Evolutionary conservation across 352 stramenopile species (phyloP).

Genomic region (Elongisporangium senticosum): DNA sequence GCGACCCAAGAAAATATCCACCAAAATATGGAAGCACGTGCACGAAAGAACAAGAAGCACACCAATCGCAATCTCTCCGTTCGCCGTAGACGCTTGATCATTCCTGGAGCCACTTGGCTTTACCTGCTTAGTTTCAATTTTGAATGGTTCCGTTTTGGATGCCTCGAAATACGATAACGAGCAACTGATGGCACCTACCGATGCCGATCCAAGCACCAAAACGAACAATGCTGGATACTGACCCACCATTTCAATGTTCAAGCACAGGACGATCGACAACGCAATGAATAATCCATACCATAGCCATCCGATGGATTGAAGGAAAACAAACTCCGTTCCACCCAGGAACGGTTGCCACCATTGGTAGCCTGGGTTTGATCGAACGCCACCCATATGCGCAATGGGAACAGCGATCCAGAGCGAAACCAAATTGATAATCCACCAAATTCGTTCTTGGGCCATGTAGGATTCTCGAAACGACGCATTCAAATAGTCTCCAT

Average conservation of each 20-base stretch:
- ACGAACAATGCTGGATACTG: conserved; percentile 19
- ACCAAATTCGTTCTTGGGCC: conserved; percentile 32
- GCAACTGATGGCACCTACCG: conserved; percentile 18
- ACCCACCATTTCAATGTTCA: conserved; percentile 29
- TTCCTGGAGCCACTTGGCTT: neutral
- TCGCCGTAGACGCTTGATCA: neutral
- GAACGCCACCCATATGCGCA: conserved; percentile 30
- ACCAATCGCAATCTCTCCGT: conserved; percentile 33
- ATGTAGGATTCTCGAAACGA: conserved; percentile 8
- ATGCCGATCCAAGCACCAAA: conserved; percentile 25
- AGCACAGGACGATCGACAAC: conserved; percentile 25
- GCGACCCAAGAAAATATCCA: conserved; percentile 28
- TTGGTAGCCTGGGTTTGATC: conserved; percentile 16
- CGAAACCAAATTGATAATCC: conserved; percentile 25
- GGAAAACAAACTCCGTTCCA: conserved; percentile 53
- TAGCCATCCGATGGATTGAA: conserved; percentile 53
- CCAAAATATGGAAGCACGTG: conserved; percentile 27
- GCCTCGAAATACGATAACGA: conserved; percentile 34
- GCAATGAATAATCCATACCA: conserved; percentile 51
- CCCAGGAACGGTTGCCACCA: conserved; percentile 55
- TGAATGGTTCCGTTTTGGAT: too few relatives aligned
- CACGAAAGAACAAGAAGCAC: conserved; percentile 32
- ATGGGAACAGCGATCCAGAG: conserved; percentile 31
- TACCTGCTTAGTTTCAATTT: neutral
- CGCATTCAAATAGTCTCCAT: conserved; percentile 1